These are phyloP conservation scores for Eucalyptus brandiana DNA, from an alignment of 345 rosid genomes.

Conservation along the genomic window DNA sequence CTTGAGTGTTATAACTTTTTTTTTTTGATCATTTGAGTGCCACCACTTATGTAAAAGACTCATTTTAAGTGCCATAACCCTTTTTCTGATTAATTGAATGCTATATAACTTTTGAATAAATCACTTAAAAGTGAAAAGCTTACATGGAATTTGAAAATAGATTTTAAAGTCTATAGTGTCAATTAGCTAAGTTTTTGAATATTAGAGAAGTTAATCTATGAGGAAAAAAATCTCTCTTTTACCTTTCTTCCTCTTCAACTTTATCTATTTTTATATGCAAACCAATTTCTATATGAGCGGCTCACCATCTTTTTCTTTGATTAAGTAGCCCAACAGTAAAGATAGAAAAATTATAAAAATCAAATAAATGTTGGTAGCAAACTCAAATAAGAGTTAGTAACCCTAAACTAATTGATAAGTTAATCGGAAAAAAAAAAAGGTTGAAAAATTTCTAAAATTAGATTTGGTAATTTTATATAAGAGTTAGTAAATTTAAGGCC, in stretches of 20 bases:
- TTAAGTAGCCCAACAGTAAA: not conserved
- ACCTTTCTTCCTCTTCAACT: not conserved
- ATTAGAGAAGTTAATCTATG: not conserved
- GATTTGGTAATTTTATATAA: not conserved
- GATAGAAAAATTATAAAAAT: too few relatives aligned
- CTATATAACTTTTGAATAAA: too few relatives aligned
- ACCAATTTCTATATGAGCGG: not conserved
- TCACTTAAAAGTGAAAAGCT: not conserved
- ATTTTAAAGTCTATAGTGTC: not conserved
- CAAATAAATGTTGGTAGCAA: too few relatives aligned
- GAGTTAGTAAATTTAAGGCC: not conserved
- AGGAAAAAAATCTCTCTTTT: not conserved
- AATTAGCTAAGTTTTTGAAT: not conserved
- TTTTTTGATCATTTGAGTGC: not conserved
- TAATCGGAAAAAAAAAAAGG: not conserved
- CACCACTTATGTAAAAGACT: not conserved
- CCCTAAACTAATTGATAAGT: not conserved
- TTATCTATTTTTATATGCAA: not conserved
- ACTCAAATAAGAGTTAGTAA: not conserved
- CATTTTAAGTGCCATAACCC: not conserved
- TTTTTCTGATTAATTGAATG: not conserved
- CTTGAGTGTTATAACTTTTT: not conserved
- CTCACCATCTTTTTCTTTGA: not conserved
- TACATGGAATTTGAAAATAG: not conserved
- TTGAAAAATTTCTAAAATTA: not conserved